Base-by-base conservation (phyloP, 192 early-diverging fungal species). In the Helicostylum pulchrum region DNA sequence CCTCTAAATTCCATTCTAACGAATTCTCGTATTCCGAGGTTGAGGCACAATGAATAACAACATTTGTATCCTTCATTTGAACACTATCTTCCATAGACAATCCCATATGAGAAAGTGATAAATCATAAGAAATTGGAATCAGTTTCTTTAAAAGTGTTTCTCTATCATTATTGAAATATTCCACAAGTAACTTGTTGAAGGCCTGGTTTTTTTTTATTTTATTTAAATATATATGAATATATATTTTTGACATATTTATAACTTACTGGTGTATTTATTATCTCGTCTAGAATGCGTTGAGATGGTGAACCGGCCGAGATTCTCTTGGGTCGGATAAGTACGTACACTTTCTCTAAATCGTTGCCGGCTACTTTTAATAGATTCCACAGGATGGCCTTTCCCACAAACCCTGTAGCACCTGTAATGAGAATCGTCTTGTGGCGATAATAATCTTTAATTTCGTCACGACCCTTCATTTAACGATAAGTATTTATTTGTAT, bases 361-460 rank as follows among this genome's bases (percentile, higher is more conserved):
- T 67, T 23, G 48, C 74, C 73, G 31, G 76, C 61, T 0, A 72
- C 59, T 11, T 72, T 56, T 17, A 81, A 19, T 43, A 78, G 47
- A 49, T 81, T 76, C 62, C 77, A 77, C 15, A 82, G 65, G 32
- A 82, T 70, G 9, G 76, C 66, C 59, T 82, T 82, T 34, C 80
- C 80, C 8, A 82, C 67, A 53, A 79, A 82, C 9, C 80, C 80
- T 2, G 80, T 82, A 2, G 77, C 72, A n/a, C 80, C 80, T 6
- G 80, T 82, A 36, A 82, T 30, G 39, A 82, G 74, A 32, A 82
- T 53, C 42, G 69, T 67, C 17, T 56, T 76, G 49, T 65, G 49
- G n/a, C 52, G 42, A 21, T 73, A 73, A 56, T 62, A 73, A 3
- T 63, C 62, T 39, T 39, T 39, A 6, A 39, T 39, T 39, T 10